Evolutionary conservation across 306 rosid species (phyloP), one percentile per base, ranked within the genome.

Genomic region (Prunus armeniaca): DNA sequence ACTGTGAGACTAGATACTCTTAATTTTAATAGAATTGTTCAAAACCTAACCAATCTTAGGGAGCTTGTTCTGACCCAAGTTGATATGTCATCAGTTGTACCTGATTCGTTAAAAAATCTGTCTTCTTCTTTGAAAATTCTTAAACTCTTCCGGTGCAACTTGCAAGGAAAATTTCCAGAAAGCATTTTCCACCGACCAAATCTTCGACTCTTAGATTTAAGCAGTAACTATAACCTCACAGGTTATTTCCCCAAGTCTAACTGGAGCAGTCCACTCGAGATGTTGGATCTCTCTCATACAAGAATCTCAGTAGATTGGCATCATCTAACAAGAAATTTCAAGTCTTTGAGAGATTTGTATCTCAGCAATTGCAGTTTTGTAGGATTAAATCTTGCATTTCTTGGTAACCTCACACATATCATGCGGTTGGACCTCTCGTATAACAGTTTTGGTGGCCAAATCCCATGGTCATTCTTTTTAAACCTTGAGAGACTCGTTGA

Each of bases 131-230:
- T 75, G 50, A 30, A 9, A 5, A 28, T 20, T 46, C 78, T 76
- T 45, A 0, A 0, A 1, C 80, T 76, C 0, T 0, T 0, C 0
- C 0, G 0, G 0, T 5, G 47, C 13, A 0, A 4, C 0, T 32
- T 76, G 45, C 10, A 0, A 9, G 69, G 68, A 34, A 34, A 34
- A 34, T 34, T 34, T 2, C 41, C 41, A 34, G 8, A 34, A 5
- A 34, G 41, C 41, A 0, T 76, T 12, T 76, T 52, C 27, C 38
- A 9, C 7, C 17, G 3, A 15, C 47, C 65, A 41, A 78, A 51
- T 1, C 56, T 78, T n/a, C 66, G 17, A 12, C 2, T 0, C 1
- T 24, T 78, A 1, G 1, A 10, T 1, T 41, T 60, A 5, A 0
- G 3, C 2, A 0, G 0, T 0, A 69, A 69, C 28, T 0, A 1